phyloP scores from a whole-genome alignment of 1,284 basidiomycete genomes.

The Heliocybe sulcata region DNA sequence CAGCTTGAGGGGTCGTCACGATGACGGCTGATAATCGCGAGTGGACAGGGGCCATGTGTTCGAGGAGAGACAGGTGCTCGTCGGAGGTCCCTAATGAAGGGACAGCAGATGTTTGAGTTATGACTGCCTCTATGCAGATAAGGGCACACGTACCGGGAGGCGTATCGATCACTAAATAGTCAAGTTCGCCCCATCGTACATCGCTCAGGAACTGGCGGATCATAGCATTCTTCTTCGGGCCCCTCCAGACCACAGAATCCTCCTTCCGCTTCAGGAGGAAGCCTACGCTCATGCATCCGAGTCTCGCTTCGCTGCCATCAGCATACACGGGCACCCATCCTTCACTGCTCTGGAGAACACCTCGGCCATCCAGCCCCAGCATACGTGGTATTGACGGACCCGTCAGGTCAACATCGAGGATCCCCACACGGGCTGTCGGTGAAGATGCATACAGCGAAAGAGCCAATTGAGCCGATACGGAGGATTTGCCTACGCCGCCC shows the following conservation, averaged over 20 bases:
- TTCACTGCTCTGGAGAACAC: slow-evolving; percentile 87
- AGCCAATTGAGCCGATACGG: slow-evolving; percentile 89
- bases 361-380: slow-evolving; percentile 86
- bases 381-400: slow-evolving; percentile 97
- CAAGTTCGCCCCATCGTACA: slow-evolving; percentile 94
- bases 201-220: slow-evolving; percentile 96
- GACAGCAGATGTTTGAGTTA: too few species aligned
- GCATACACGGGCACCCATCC: slow-evolving; percentile 99
- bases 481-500: slow-evolving; percentile 98
- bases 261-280: slow-evolving; percentile 88
- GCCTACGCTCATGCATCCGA: slow-evolving; percentile 96
- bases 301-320: slow-evolving; percentile 58
- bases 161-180: slow-evolving; percentile 96
- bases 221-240: slow-evolving; percentile 99
- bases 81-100: slow-evolving; percentile 81
- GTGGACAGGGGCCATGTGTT: slow-evolving; percentile 86
- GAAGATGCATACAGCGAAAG: slow-evolving; percentile 74
- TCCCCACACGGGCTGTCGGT: slow-evolving; percentile 68
- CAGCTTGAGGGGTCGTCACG: slow-evolving; percentile 96
- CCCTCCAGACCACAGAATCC: slow-evolving; percentile 96
- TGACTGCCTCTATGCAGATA: neutral
- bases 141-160: slow-evolving; percentile 72
- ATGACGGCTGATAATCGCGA: slow-evolving; percentile 78
- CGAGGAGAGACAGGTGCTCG: slow-evolving; percentile 93
- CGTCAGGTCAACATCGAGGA: slow-evolving; percentile 95